These are phyloP conservation scores for Elsinoe perseae DNA, from an alignment of 2,329 filamentous ascomycete genomes.

Conservation along the genomic window DNA sequence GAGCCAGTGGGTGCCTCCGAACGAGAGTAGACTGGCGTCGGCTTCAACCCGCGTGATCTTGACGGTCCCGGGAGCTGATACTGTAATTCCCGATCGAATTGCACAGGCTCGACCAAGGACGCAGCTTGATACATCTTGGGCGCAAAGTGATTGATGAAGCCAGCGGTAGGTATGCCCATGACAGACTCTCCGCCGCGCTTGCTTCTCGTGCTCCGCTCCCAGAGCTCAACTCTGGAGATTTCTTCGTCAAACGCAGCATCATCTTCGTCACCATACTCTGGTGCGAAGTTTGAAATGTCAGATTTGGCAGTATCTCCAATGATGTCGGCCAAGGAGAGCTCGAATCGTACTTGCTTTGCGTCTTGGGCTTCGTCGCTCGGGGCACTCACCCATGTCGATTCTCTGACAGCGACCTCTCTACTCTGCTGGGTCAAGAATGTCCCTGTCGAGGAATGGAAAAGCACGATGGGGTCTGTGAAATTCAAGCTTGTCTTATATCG, in stretches of 20 bases:
- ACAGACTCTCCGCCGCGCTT: not conserved
- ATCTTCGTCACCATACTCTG: not conserved
- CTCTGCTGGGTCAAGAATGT: conserved; percentile 38
- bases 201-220: not conserved
- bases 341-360: not conserved
- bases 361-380: not conserved
- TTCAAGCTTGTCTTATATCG: conserved; percentile 19
- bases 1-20: not conserved
- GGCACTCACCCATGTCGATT: not conserved
- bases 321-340: not conserved
- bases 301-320: not conserved
- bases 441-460: conserved; percentile 35
- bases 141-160: conserved; percentile 35
- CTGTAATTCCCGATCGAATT: not conserved
- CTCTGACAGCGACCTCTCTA: not conserved
- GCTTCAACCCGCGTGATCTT: too few relatives aligned
- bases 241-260: not conserved
- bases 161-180: not conserved
- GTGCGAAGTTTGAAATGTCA: not conserved
- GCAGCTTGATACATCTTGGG: not conserved
- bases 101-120: not conserved
- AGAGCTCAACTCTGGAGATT: not conserved
- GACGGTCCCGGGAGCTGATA: not conserved
- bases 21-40: not conserved
- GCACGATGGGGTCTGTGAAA: conserved; percentile 34